Conservation (phyloP, 2,329 filamentous ascomycete species). For the Gliomastix tumulicola region DNA sequence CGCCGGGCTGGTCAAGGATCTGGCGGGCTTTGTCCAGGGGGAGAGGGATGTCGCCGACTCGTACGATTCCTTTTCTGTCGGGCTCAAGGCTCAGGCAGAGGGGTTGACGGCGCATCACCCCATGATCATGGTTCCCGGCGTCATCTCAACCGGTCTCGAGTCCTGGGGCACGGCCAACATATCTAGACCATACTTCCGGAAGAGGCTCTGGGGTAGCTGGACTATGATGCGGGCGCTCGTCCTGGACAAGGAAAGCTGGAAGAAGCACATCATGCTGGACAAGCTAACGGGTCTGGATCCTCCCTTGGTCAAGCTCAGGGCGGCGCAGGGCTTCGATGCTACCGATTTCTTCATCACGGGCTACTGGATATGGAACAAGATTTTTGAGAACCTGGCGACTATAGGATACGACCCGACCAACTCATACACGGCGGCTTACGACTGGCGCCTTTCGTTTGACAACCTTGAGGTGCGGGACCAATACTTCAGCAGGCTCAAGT, state of each 20-base stretch:
- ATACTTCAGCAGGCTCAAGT: slow-evolving; percentile 88
- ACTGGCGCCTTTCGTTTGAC: slow-evolving; percentile 86
- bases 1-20: slow-evolving; percentile 77
- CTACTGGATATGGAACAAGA: slow-evolving; percentile 99
- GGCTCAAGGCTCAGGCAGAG: slow-evolving; percentile 72
- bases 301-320: slow-evolving; percentile 79
- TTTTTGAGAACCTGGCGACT: slow-evolving; percentile 91
- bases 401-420: slow-evolving; percentile 89
- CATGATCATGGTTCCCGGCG: slow-evolving; percentile 94
- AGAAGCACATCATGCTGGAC: slow-evolving; percentile 94
- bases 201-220: slow-evolving; percentile 95
- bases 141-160: slow-evolving; percentile 94
- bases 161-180: slow-evolving; percentile 88
- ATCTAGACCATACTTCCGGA: slow-evolving; percentile 87
- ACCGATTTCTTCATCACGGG: slow-evolving; percentile 88
- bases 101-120: slow-evolving; percentile 79
- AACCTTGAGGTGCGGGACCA: slow-evolving; percentile 89
- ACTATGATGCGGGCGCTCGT: slow-evolving; percentile 97
- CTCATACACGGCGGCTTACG: slow-evolving; percentile 66
- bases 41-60: slow-evolving; percentile 77
- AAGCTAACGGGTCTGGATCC: slow-evolving; percentile 87
- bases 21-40: slow-evolving; percentile 76
- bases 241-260: slow-evolving; percentile 90
- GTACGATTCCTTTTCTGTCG: slow-evolving; percentile 92
- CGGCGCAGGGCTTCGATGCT: slow-evolving; percentile 94